Conservation (phyloP, 495 filamentous ascomycete species). For the Xylaria acuta region DNA sequence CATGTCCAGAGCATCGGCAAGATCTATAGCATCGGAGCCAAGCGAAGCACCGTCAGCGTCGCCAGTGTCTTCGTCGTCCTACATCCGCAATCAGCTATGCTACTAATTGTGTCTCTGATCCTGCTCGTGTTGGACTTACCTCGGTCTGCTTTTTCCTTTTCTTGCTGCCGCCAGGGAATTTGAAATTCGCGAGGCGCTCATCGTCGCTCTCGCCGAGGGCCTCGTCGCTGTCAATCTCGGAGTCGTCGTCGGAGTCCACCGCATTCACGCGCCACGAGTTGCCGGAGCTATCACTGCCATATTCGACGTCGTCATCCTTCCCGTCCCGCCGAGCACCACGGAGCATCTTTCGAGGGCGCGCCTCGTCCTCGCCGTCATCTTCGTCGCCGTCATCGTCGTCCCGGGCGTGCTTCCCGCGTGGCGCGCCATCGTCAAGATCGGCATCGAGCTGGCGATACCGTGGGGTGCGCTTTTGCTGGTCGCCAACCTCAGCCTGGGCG, state of each 20-base stretch:
- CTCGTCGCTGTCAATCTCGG: slow-evolving; percentile 89
- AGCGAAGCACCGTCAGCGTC: slow-evolving; percentile 62
- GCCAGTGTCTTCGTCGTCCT: slow-evolving; percentile 61
- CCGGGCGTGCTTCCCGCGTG: slow-evolving; percentile 46
- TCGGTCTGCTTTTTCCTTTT: slow-evolving; percentile 47
- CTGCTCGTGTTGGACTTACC: slow-evolving; percentile 42
- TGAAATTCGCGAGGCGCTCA: slow-evolving; percentile 77
- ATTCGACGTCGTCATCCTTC: slow-evolving; percentile 57
- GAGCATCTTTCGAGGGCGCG: slow-evolving; percentile 49
- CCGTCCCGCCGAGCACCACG: slow-evolving; percentile 46
- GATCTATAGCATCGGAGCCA: slow-evolving; percentile 85
- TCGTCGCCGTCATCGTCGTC: slow-evolving; percentile 60
- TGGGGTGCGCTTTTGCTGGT: slow-evolving; percentile 45
- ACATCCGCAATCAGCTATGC: slow-evolving; percentile 38
- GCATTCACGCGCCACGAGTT: slow-evolving; percentile 86
- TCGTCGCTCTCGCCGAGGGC: slow-evolving; percentile 90
- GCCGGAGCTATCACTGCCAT: slow-evolving; percentile 84
- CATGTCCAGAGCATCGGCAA: slow-evolving; percentile 81
- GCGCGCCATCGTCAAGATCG: slow-evolving; percentile 35
- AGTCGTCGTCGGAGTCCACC: slow-evolving; percentile 72
- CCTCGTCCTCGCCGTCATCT: slow-evolving; percentile 59
- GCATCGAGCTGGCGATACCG: slow-evolving; percentile 53
- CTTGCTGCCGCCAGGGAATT: slow-evolving; percentile 66
- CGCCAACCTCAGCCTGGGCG: slow-evolving; percentile 66
- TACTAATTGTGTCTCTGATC: slow-evolving; percentile 36